Evolutionary conservation across 768 basidiomycete genomes (phyloP).

Genomic region (Boletus vermiculosoides): DNA sequence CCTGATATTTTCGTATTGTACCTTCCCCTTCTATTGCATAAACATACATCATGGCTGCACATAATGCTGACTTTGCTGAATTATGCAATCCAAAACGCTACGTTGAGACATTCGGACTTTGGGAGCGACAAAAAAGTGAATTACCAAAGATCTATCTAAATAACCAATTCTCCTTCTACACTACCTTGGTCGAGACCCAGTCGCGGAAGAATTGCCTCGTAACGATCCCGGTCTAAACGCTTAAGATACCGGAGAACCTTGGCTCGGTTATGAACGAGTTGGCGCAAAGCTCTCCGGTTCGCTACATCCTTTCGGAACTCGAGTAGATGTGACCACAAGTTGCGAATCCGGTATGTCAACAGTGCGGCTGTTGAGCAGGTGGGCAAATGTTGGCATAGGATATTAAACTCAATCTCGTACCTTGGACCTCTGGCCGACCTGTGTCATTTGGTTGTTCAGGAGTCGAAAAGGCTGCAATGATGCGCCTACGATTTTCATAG

Average conservation of each 20-base stretch:
- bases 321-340: constrained; percentile 71
- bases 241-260: constrained; percentile 81
- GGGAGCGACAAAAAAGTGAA: background rate
- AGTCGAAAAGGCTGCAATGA: constrained; percentile 76
- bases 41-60: constrained; percentile 1
- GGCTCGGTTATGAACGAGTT: constrained; percentile 79
- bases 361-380: constrained; percentile 63
- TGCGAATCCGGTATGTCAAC: constrained; percentile 81
- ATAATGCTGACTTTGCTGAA: constrained; percentile 6
- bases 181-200: constrained; percentile 75
- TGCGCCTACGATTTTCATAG: constrained; percentile 79
- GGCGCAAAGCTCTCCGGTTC: constrained; percentile 73
- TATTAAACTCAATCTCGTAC: constrained; percentile 37
- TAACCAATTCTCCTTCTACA: constrained; percentile 88
- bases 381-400: background rate
- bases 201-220: constrained; percentile 66
- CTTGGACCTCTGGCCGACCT: constrained; percentile 88
- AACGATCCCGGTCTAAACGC: constrained; percentile 60
- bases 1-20: constrained; percentile 14
- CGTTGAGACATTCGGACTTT: too few relatives aligned
- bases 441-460: constrained; percentile 67
- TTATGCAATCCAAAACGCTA: background rate
- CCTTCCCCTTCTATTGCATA: constrained; percentile 12
- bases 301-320: constrained; percentile 71
- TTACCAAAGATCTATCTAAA: constrained; percentile 41